These are phyloP conservation scores for Parasarocladium wereldwijsianum DNA, from an alignment of 2,329 filamentous ascomycete species.

Conservation along the genomic window DNA sequence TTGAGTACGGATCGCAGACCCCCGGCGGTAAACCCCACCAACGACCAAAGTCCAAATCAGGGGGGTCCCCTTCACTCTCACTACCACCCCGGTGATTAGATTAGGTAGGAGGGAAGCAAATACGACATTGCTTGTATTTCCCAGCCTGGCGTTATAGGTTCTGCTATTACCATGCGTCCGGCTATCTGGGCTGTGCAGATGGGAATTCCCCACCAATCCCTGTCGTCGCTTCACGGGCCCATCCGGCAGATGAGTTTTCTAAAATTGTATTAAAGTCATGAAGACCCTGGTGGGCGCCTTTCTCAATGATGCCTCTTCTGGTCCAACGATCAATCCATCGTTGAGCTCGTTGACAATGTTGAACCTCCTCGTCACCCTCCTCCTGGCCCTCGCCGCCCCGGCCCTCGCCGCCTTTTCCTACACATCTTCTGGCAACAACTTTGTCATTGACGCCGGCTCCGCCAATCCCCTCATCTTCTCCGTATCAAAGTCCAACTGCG, in stretches of 20 bases:
- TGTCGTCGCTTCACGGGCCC: background rate
- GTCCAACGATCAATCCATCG: too few relatives aligned
- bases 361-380: too few relatives aligned
- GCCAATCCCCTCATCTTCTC: slow-evolving; percentile 34
- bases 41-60: background rate
- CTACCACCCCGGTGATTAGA: background rate
- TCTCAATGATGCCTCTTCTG: too few relatives aligned
- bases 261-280: background rate
- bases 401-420: slow-evolving; percentile 26
- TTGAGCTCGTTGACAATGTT: too few relatives aligned
- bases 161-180: background rate
- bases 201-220: background rate
- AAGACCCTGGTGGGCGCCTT: background rate
- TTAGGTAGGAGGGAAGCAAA: too few relatives aligned
- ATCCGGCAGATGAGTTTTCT: background rate
- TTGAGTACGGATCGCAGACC: slow-evolving; percentile 1
- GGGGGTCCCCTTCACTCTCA: background rate
- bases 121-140: too few relatives aligned
- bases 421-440: slow-evolving; percentile 23
- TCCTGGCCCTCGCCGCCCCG: slow-evolving; percentile 13
- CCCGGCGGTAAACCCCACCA: background rate
- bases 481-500: slow-evolving; percentile 38
- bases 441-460: slow-evolving; percentile 31
- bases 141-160: background rate
- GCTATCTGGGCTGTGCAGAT: background rate